These are phyloP conservation scores for Corylus americana DNA, from an alignment of 306 rosid species.

Conservation along the genomic window DNA sequence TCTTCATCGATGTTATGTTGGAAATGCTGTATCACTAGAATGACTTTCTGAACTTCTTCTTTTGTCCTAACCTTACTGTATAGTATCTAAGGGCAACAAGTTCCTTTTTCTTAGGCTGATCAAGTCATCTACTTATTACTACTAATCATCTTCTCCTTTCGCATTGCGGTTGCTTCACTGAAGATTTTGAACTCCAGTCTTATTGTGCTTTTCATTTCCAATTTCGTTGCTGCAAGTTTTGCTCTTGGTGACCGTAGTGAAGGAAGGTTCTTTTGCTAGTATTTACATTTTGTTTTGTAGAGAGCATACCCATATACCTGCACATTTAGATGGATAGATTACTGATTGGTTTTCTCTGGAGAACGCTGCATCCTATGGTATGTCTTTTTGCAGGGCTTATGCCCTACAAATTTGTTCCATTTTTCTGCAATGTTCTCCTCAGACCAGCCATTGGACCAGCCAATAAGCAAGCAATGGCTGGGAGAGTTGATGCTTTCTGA, in stretches of 20 bases:
- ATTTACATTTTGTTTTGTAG: constrained; percentile 26
- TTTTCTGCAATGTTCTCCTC: constrained; percentile 28
- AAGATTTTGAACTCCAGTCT: constrained; percentile 21
- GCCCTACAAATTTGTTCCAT: constrained; percentile 26
- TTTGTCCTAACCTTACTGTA: constrained; percentile 45
- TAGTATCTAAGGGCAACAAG: constrained; percentile 44
- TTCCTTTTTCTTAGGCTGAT: constrained; percentile 38
- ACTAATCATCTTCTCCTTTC: constrained; percentile 35
- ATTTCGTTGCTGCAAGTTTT: constrained; percentile 24
- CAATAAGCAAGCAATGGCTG: constrained; percentile 23
- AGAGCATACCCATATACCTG: constrained; percentile 20
- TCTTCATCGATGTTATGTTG: constrained; percentile 33
- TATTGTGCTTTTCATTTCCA: background rate
- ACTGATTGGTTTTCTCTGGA: constrained; percentile 13
- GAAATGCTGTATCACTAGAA: constrained; percentile 26
- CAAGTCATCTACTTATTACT: constrained; percentile 26
- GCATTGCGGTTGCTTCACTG: constrained; percentile 32
- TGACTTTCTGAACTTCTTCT: constrained; percentile 24
- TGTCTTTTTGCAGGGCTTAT: constrained; percentile 26
- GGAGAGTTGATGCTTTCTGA: constrained; percentile 44
- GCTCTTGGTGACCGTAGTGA: constrained; percentile 23
- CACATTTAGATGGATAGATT: constrained; percentile 19
- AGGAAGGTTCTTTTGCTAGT: constrained; percentile 21
- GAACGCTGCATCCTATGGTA: constrained; percentile 15
- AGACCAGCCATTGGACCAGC: constrained; percentile 16